These are phyloP conservation scores for Harringtonia lauricola DNA, from an alignment of 2,329 filamentous ascomycete genomes.

Conservation along the genomic window DNA sequence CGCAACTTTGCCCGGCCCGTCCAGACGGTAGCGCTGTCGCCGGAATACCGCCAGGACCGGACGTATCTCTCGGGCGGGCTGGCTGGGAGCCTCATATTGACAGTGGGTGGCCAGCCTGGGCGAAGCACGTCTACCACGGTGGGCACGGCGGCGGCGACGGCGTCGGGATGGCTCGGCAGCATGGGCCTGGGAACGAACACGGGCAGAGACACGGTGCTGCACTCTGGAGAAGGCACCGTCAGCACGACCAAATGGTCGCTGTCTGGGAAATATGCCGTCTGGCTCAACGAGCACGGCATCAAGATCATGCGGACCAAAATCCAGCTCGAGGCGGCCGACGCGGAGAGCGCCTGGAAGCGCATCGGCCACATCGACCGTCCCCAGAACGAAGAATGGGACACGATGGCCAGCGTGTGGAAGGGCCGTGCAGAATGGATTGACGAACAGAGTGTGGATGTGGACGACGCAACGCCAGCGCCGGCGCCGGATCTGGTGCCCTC, in stretches of 20 bases:
- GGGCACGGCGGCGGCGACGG: constrained; percentile 68
- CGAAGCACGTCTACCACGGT: constrained; percentile 82
- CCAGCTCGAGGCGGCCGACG: constrained; percentile 63
- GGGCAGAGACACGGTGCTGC: constrained; percentile 76
- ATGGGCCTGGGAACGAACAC: constrained; percentile 70
- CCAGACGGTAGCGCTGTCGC: constrained; percentile 85
- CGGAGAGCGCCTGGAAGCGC: constrained; percentile 84
- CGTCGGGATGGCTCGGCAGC: constrained; percentile 82
- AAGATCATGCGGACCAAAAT: constrained; percentile 93
- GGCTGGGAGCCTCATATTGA: constrained; percentile 79
- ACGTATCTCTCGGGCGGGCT: constrained; percentile 86
- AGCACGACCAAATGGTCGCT: constrained; percentile 90
- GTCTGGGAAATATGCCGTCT: constrained; percentile 83
- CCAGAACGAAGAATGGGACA: constrained; percentile 79
- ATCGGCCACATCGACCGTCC: constrained; percentile 88
- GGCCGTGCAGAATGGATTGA: constrained; percentile 89
- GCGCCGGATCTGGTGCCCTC: constrained; percentile 20
- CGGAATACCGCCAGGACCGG: constrained; percentile 81
- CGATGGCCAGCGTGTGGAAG: constrained; percentile 95
- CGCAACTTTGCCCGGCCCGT: constrained; percentile 91
- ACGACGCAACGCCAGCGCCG: constrained; percentile 42
- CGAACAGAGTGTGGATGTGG: constrained; percentile 63
- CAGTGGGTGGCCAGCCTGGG: constrained; percentile 67
- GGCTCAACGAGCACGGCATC: constrained; percentile 94
- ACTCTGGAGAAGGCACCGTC: constrained; percentile 86